phyloP scores from a whole-genome alignment of 805 yeast genomes.

The Sporopachydermia quercuum region DNA sequence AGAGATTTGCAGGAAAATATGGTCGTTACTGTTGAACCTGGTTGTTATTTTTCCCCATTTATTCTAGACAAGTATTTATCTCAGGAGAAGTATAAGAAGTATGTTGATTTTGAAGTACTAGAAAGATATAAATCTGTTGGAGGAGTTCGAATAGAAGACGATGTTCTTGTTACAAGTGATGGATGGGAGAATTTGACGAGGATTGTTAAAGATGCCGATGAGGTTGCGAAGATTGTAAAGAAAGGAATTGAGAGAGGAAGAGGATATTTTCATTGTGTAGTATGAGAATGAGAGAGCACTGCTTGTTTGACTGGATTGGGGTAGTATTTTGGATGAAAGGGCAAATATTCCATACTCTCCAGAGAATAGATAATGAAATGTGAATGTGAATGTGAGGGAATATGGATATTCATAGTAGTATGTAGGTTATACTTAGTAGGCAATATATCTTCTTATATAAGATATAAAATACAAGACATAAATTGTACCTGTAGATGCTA shows the following conservation, averaged over 20 bases:
- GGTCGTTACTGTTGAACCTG: constrained; percentile 94
- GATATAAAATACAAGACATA: not conserved
- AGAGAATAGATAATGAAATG: not conserved
- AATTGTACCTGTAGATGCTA: too few species aligned
- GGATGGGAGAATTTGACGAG: constrained; percentile 76
- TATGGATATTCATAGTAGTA: constrained; percentile 8
- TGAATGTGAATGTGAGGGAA: not conserved
- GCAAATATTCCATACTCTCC: constrained; percentile 4
- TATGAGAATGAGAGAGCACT: constrained; percentile 11
- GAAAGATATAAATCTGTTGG: constrained; percentile 79
- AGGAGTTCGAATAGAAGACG: constrained; percentile 97
- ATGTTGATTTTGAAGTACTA: constrained; percentile 48
- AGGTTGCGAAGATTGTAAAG: constrained; percentile 62
- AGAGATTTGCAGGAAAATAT: constrained; percentile 57
- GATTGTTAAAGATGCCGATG: constrained; percentile 73
- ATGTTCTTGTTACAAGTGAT: constrained; percentile 56
- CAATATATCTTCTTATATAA: constrained; percentile 2
- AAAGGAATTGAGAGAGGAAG: constrained; percentile 50
- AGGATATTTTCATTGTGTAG: constrained; percentile 46
- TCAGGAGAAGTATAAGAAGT: constrained; percentile 29
- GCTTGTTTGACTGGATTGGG: not conserved
- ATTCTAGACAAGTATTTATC: constrained; percentile 50
- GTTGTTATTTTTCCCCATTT: constrained; percentile 78
- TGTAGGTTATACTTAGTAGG: constrained; percentile 2
- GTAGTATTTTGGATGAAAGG: not conserved